A percentile compares a stretch with the other conserved stretches of the same genome.
Conservation (phyloP, 1,284 basidiomycete genomes). For the Irpex sp. region DNA sequence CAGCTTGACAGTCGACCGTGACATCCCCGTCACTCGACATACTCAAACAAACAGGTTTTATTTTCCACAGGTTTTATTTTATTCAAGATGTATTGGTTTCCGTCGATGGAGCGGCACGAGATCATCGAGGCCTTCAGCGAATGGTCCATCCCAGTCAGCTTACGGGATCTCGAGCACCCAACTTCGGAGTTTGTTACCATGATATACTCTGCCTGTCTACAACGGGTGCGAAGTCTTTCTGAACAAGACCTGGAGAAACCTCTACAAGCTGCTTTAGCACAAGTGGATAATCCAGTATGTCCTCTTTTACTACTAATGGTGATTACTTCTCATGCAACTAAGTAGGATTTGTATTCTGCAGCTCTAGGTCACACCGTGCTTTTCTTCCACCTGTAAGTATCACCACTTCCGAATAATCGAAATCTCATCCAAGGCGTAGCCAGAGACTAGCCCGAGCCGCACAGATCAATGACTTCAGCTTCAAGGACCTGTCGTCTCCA, state of each 20-base stretch:
- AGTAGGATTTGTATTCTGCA: constrained; percentile 26
- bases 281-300: constrained; percentile 41
- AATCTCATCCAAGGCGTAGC: constrained; percentile 28
- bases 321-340: background rate
- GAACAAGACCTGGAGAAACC: constrained; percentile 50
- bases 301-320: background rate
- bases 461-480: constrained; percentile 73
- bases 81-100: constrained; percentile 44
- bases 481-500: constrained; percentile 72
- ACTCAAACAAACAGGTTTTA: background rate
- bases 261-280: constrained; percentile 31
- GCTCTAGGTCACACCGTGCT: constrained; percentile 27
- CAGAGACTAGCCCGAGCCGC: constrained; percentile 69
- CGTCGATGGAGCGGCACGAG: constrained; percentile 58
- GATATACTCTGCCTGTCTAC: constrained; percentile 66
- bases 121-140: constrained; percentile 58
- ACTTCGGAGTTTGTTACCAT: constrained; percentile 66
- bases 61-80: background rate
- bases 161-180: constrained; percentile 69
- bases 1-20: background rate
- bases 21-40: background rate
- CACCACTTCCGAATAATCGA: background rate
- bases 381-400: constrained; percentile 26
- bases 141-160: constrained; percentile 63
- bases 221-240: constrained; percentile 65